These are phyloP conservation scores for Fusarium mundagurra DNA, from an alignment of 2,329 filamentous ascomycete genomes.

Conservation along the genomic window DNA sequence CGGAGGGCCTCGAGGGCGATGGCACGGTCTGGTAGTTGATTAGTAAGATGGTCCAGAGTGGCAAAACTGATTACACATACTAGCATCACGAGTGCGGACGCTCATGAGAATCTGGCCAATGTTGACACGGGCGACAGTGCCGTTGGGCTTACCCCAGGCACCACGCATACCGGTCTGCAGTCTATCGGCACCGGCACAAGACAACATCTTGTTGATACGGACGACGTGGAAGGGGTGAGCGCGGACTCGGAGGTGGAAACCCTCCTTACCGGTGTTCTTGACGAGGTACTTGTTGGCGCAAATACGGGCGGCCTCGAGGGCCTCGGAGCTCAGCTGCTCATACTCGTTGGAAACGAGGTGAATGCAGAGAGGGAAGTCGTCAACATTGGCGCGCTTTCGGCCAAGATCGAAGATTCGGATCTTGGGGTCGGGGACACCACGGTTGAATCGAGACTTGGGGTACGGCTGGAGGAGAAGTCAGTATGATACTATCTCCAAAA, in stretches of 20 bases:
- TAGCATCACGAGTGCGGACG: constrained; percentile 94
- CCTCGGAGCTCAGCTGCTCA: constrained; percentile 99
- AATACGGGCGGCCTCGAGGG: constrained; percentile 99
- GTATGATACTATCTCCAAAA: constrained; percentile 3
- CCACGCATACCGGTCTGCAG: constrained; percentile 99
- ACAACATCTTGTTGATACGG: constrained; percentile 99
- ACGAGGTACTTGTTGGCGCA: constrained; percentile 99
- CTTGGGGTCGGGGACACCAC: constrained; percentile 89
- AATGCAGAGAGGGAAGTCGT: constrained; percentile 99
- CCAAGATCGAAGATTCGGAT: constrained; percentile 99
- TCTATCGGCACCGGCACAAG: constrained; percentile 99
- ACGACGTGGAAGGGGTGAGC: constrained; percentile 99
- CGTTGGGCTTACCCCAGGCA: constrained; percentile 99
- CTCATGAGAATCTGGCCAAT: constrained; percentile 99
- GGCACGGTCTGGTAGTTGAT: constrained; percentile 72
- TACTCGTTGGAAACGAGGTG: constrained; percentile 99
- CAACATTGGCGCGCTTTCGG: constrained; percentile 97
- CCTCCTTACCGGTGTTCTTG: constrained; percentile 77
- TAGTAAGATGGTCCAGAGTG: constrained; percentile 40
- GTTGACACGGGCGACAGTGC: constrained; percentile 99
- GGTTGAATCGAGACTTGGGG: constrained; percentile 99
- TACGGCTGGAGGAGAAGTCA: constrained; percentile 73
- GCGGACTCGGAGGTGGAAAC: constrained; percentile 80
- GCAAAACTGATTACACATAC: constrained; percentile 60
- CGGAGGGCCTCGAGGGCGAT: constrained; percentile 98